phyloP scores from a whole-genome alignment of 208 protist genomes.

The Leishmania turanica region DNA sequence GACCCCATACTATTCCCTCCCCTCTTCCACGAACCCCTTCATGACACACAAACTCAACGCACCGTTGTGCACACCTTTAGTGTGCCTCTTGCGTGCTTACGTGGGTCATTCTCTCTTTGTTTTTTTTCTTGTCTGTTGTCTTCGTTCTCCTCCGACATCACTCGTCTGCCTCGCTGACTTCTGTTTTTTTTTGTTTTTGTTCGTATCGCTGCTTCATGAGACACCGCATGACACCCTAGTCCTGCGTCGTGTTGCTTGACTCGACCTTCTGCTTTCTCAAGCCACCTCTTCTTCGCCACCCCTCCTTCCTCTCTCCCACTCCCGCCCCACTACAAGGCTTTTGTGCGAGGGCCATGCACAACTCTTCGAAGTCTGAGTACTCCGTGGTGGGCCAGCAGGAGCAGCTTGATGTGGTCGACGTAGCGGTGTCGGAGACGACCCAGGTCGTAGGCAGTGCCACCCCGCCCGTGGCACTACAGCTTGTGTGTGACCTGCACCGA shows the following conservation, averaged over 20 bases:
- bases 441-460: neutral
- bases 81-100: neutral
- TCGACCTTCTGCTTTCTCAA: neutral
- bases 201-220: neutral
- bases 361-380: neutral
- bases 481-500: slow-evolving; percentile 33
- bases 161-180: neutral
- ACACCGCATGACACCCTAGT: neutral
- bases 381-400: slow-evolving; percentile 6
- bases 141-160: neutral
- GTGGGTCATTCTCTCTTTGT: neutral
- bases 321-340: neutral
- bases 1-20: neutral
- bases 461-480: slow-evolving; percentile 42
- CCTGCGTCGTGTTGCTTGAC: neutral
- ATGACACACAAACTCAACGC: neutral
- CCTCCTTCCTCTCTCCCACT: neutral
- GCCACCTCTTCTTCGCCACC: no score
- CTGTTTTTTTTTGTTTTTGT: neutral
- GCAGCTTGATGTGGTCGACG: neutral
- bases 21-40: neutral
- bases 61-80: neutral
- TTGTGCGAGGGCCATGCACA: neutral
- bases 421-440: neutral
- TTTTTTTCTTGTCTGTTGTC: neutral